A percentile compares a stretch with the other conserved stretches of the same genome.
Evolutionary conservation across 2,329 filamentous ascomycete species (phyloP).

Genomic region (Lachnellula arida): DNA sequence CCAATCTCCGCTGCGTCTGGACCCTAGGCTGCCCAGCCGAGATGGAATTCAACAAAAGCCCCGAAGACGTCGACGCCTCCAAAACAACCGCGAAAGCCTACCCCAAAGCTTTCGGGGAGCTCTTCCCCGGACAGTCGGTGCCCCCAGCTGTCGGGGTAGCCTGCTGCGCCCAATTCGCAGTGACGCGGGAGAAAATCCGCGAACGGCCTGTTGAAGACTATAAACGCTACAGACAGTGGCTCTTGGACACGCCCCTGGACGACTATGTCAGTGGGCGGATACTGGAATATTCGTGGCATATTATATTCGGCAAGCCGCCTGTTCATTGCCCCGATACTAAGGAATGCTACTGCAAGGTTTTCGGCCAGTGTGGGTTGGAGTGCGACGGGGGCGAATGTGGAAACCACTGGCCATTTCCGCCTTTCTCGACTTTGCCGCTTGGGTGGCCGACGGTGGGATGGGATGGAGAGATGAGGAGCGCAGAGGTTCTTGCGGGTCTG

Average conservation of each 20-base stretch:
- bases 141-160: slow-evolving; percentile 46
- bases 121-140: slow-evolving; percentile 40
- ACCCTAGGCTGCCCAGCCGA: slow-evolving; percentile 49
- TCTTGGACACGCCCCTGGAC: slow-evolving; percentile 48
- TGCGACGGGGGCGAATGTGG: slow-evolving; percentile 48
- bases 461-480: slow-evolving; percentile 36
- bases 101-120: slow-evolving; percentile 38
- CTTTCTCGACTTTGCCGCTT: slow-evolving; percentile 50
- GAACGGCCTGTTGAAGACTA: slow-evolving; percentile 48
- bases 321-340: slow-evolving; percentile 57
- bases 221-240: slow-evolving; percentile 51
- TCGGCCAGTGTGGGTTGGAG: slow-evolving; percentile 49
- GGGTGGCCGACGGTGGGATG: slow-evolving; percentile 59
- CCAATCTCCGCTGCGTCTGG: slow-evolving; percentile 56
- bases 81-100: slow-evolving; percentile 39
- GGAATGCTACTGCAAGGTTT: slow-evolving; percentile 64
- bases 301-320: slow-evolving; percentile 52
- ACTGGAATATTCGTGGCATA: slow-evolving; percentile 61
- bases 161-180: slow-evolving; percentile 61
- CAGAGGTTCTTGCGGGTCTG: neutral
- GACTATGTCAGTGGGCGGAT: slow-evolving; percentile 54
- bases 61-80: slow-evolving; percentile 32
- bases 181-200: slow-evolving; percentile 47
- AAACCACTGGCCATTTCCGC: slow-evolving; percentile 55
- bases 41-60: slow-evolving; percentile 36